Percentiles rank a stretch among this genome's conserved stretches.
Conservation (phyloP, 129 eudicot genomes). For the Flaveria robusta region DNA sequence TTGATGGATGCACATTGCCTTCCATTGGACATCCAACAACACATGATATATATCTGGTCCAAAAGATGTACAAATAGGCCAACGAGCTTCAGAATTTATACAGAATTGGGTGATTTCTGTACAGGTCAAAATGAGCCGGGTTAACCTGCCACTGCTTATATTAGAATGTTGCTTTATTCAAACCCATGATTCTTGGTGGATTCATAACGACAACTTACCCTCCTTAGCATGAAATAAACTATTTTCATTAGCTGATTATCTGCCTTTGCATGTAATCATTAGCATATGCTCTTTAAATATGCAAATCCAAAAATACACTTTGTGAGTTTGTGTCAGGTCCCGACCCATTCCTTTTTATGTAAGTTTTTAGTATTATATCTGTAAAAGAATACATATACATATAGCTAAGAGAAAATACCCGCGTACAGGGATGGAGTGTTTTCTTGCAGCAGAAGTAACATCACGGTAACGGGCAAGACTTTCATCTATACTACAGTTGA, state of each 20-base stretch:
- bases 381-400: neutral
- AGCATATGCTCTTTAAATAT: neutral
- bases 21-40: slow-evolving; percentile 94
- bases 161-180: too few species aligned
- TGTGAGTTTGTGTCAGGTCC: neutral
- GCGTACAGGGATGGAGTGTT: slow-evolving; percentile 70
- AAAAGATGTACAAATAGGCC: slow-evolving; percentile 18
- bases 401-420: slow-evolving; percentile 52
- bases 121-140: neutral
- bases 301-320: neutral
- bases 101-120: neutral
- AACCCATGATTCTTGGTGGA: too few species aligned
- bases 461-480: slow-evolving; percentile 80
- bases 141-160: neutral
- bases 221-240: neutral
- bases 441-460: slow-evolving; percentile 68
- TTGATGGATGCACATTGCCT: slow-evolving; percentile 78
- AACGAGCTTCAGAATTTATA: neutral
- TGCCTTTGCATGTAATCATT: too few species aligned
- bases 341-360: neutral
- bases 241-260: too few species aligned
- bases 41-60: slow-evolving; percentile 76
- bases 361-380: neutral
- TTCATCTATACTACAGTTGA: slow-evolving; percentile 84
- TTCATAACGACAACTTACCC: too few species aligned